Evolutionary conservation across 1,284 basidiomycete species (phyloP), one percentile per base, ranked within the genome.

Genomic region (Fistulina hepatica): DNA sequence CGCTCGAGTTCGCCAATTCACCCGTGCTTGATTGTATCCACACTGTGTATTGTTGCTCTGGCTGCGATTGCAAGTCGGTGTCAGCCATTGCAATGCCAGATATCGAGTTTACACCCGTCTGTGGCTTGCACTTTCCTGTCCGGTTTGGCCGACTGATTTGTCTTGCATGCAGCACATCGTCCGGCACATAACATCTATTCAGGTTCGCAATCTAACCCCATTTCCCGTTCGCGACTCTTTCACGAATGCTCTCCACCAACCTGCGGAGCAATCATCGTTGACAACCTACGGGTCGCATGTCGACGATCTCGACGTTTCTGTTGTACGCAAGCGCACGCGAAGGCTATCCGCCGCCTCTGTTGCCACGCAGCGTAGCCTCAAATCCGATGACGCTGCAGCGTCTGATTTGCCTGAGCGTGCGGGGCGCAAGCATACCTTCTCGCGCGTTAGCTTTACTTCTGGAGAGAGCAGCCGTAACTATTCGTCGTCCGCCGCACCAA

Each of bases 171-270:
- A 86, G 73, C 74, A 73, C 48, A 77, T 80, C 26, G 63, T 85
- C 44, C 73, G 83, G 46, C 83, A 89, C 59, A 68, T 90, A 36
- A 67, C 70, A 33, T 67, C 73, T 24, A 65, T 90, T 41, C 77
- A 84, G 59, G 64, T 90, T 45, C 73, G 77, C 44, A 89, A 90
- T 51, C 63, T 90, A 27, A 83, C 84, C 9, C 82, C 82, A 2
- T 84, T 83, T 53, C 83, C 85, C 26, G 68, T 72, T 28, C 73
- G 82, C 25, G 84, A 89, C 56, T 67, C 79, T 2, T 65, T 84
- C 43, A 74, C 83, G 10, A 79, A 80, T 19, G 78, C 80, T 13
- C 64, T 88, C 34, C 63, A 67, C 7, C 75, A 80, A 51, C 76
- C 79, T 4, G 63, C 71, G 3, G 67, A 73, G 48, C 66, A 69